phyloP scores from a whole-genome alignment of 345 rosid genomes.

The Turritis glabra region DNA sequence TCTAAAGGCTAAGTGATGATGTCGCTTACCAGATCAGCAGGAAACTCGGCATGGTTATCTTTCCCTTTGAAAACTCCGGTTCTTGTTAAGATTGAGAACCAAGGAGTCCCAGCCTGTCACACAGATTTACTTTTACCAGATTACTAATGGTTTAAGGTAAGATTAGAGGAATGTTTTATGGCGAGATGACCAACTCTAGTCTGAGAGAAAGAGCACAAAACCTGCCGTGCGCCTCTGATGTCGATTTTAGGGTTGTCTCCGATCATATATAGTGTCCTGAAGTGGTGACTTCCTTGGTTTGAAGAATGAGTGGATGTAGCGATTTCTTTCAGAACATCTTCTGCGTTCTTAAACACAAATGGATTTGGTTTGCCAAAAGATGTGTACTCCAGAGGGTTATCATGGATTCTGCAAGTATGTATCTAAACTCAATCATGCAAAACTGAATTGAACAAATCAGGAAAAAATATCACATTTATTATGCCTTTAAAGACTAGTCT shows the following conservation, averaged over 20 bases:
- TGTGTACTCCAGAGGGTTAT: constrained; percentile 52
- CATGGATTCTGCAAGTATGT: constrained; percentile 56
- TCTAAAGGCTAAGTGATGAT: background rate
- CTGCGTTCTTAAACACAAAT: constrained; percentile 68
- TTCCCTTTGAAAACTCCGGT: constrained; percentile 84
- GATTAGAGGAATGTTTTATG: constrained; percentile 1
- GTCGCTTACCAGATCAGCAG: constrained; percentile 64
- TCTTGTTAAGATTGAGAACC: constrained; percentile 92
- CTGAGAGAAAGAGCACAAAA: constrained; percentile 32
- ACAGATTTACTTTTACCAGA: constrained; percentile 2
- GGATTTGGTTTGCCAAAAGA: constrained; percentile 86
- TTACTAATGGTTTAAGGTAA: background rate
- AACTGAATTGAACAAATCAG: background rate
- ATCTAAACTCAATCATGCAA: background rate
- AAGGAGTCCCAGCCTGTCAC: constrained; percentile 72
- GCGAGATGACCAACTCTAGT: background rate
- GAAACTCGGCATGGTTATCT: constrained; percentile 55
- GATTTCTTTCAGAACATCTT: constrained; percentile 54
- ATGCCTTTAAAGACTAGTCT: background rate
- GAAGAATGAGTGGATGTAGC: constrained; percentile 36
- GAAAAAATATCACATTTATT: background rate
- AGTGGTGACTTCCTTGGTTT: constrained; percentile 39
- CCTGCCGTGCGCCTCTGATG: constrained; percentile 71
- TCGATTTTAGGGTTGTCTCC: constrained; percentile 87
- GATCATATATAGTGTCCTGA: constrained; percentile 70